phyloP scores from a whole-genome alignment of 768 basidiomycete species.

The Favolaschia claudopus region DNA sequence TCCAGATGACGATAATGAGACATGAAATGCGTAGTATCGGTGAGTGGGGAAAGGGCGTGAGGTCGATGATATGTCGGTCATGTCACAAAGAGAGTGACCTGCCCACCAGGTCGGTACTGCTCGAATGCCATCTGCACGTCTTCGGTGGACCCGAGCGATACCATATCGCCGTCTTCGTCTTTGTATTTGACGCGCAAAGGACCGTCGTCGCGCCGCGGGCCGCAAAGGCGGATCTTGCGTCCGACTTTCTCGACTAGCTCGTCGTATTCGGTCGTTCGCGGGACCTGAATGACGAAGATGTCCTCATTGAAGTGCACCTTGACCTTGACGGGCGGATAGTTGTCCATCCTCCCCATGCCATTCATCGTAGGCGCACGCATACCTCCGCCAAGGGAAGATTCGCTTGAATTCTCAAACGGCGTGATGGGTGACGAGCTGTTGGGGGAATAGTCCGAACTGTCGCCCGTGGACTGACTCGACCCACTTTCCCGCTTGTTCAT shows the following conservation, averaged over 20 bases:
- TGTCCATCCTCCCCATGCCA: slow-evolving; percentile 30
- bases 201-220: slow-evolving; percentile 80
- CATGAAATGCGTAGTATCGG: slow-evolving; percentile 18
- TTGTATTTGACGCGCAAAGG: slow-evolving; percentile 87
- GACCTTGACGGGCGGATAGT: slow-evolving; percentile 73
- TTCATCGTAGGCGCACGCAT: slow-evolving; percentile 49
- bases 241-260: slow-evolving; percentile 91
- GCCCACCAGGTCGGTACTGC: slow-evolving; percentile 77
- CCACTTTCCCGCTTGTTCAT: slow-evolving; percentile 80
- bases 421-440: slow-evolving; percentile 89
- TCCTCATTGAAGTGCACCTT: slow-evolving; percentile 96
- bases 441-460: slow-evolving; percentile 85
- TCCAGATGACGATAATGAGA: slow-evolving; percentile 22
- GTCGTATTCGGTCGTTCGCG: slow-evolving; percentile 76
- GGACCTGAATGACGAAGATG: slow-evolving; percentile 93
- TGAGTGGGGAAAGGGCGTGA: slow-evolving; percentile 26
- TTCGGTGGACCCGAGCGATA: slow-evolving; percentile 88
- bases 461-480: slow-evolving; percentile 81
- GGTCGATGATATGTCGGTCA: slow-evolving; percentile 45
- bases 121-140: slow-evolving; percentile 96
- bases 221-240: slow-evolving; percentile 92
- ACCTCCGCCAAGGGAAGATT: slow-evolving; percentile 73
- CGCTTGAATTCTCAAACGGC: slow-evolving; percentile 90
- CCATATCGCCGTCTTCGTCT: slow-evolving; percentile 93
- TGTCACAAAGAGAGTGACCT: slow-evolving; percentile 83